phyloP scores from a whole-genome alignment of 2,329 filamentous ascomycete genomes.

The Plenodomus biglobosus region DNA sequence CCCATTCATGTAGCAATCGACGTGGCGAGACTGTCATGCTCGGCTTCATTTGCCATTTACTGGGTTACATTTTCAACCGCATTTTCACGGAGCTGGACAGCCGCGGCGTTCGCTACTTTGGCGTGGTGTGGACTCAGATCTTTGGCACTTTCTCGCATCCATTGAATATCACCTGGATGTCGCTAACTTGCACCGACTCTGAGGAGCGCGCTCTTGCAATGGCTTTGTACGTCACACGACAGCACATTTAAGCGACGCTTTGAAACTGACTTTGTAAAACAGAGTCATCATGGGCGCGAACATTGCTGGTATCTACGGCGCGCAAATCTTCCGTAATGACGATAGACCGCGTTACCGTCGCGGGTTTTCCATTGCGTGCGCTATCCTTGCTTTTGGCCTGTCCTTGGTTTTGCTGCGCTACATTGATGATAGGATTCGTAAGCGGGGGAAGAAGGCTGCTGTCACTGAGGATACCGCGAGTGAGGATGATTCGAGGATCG shows the following conservation, averaged over 20 bases:
- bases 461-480: conserved; percentile 10
- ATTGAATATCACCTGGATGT: conserved; percentile 63
- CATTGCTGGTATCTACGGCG: conserved; percentile 62
- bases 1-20: conserved; percentile 40
- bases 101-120: conserved; percentile 54
- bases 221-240: conserved; percentile 50
- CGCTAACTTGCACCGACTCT: conserved; percentile 57
- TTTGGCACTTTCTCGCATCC: conserved; percentile 60
- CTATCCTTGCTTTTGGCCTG: conserved; percentile 50
- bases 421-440: conserved; percentile 45
- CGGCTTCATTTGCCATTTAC: conserved; percentile 49
- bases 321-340: conserved; percentile 60
- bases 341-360: conserved; percentile 56
- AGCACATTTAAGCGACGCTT: neutral
- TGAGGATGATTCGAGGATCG: conserved; percentile 4
- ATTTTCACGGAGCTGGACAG: conserved; percentile 47
- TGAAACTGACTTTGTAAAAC: neutral
- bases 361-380: conserved; percentile 53
- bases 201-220: conserved; percentile 62
- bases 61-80: conserved; percentile 59
- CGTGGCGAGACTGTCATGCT: conserved; percentile 57
- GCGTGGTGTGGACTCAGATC: conserved; percentile 58
- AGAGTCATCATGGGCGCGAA: conserved; percentile 65
- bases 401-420: conserved; percentile 48
- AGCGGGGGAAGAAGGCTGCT: conserved; percentile 8